These are phyloP conservation scores for Globisporangium heterothallicum DNA, from an alignment of 352 stramenopile genomes.

Conservation along the genomic window DNA sequence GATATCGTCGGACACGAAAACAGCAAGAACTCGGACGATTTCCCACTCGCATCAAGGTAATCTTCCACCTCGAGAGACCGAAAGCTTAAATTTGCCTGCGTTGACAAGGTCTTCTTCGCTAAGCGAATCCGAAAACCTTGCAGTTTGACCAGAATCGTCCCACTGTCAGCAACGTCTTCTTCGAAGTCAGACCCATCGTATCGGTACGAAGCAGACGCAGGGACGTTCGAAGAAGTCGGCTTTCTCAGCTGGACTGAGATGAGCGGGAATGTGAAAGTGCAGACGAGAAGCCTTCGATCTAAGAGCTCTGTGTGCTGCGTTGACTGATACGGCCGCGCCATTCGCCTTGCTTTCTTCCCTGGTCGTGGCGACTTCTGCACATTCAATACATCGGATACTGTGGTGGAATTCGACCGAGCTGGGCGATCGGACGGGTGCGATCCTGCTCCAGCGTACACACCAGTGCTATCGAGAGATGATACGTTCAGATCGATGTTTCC, in stretches of 20 bases:
- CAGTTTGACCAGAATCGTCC: conserved; percentile 68
- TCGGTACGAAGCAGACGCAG: conserved; percentile 45
- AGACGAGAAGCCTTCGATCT: conserved; percentile 68
- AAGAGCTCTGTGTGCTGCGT: conserved; percentile 37
- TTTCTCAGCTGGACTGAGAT: conserved; percentile 83
- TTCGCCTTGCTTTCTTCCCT: conserved; percentile 22
- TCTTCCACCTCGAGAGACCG: conserved; percentile 78
- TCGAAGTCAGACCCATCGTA: conserved; percentile 58
- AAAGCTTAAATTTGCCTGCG: conserved; percentile 61
- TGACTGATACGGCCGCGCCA: conserved; percentile 15
- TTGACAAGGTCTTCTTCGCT: conserved; percentile 77
- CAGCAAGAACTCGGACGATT: conserved; percentile 68
- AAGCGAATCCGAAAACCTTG: conserved; percentile 78
- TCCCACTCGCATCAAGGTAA: conserved; percentile 48
- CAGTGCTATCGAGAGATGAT: conserved; percentile 1
- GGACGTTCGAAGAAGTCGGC: conserved; percentile 32
- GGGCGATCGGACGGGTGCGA: neutral
- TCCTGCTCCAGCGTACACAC: neutral
- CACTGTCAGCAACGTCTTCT: conserved; percentile 54
- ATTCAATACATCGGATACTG: neutral
- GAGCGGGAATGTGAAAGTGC: conserved; percentile 75
- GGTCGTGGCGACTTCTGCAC: conserved; percentile 5
- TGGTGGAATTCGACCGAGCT: conserved; percentile 2
- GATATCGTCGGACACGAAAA: conserved; percentile 74
- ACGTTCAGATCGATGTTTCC: conserved; percentile 43